A percentile compares a stretch with the other conserved stretches of the same genome.
phyloP scores from a whole-genome alignment of 306 rosid genomes.

The Citrullus amarus region DNA sequence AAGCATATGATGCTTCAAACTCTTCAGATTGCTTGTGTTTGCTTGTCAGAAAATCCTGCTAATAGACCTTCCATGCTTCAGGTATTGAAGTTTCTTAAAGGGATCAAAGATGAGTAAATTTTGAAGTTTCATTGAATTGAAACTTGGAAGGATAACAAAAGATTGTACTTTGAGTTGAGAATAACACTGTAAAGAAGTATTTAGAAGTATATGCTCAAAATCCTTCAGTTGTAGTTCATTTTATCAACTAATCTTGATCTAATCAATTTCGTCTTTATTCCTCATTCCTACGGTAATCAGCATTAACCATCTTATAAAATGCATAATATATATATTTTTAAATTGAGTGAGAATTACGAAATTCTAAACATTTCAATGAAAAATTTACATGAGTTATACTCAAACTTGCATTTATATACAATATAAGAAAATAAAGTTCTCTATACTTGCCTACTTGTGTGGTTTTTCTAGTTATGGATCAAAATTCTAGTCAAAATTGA shows the following conservation, averaged over 20 bases:
- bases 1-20: conserved; percentile 74
- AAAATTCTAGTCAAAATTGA: too few relatives aligned
- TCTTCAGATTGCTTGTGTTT: conserved; percentile 69
- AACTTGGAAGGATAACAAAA: background rate
- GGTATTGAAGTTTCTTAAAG: conserved; percentile 62
- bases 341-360: too few relatives aligned
- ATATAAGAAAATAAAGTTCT: too few relatives aligned
- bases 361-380: too few relatives aligned
- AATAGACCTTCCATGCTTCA: conserved; percentile 89
- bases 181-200: conserved; percentile 9
- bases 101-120: conserved; percentile 46
- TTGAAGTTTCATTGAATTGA: background rate
- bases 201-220: background rate
- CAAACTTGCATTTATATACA: too few relatives aligned
- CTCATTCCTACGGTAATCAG: background rate
- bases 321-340: too few relatives aligned
- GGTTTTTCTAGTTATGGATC: too few relatives aligned
- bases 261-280: background rate
- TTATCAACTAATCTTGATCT: conserved; percentile 2
- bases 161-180: background rate
- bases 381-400: too few relatives aligned
- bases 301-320: too few relatives aligned
- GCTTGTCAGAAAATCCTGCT: conserved; percentile 84
- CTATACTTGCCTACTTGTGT: too few relatives aligned
- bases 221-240: background rate